Base-by-base conservation (phyloP, 495 filamentous ascomycete genomes). In the Hyaloscypha hepaticicola region DNA sequence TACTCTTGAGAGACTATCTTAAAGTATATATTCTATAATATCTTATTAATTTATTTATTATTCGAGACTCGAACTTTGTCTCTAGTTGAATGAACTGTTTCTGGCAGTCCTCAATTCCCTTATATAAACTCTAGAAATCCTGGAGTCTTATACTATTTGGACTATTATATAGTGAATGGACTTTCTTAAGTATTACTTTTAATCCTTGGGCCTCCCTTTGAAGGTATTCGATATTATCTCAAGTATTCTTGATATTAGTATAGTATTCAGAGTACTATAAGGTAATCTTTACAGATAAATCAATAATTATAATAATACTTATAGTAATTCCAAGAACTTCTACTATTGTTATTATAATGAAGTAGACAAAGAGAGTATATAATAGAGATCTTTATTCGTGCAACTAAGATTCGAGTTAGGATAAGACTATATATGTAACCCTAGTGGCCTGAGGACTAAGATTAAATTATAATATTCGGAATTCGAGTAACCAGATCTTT, bases 1-100 rank as follows among this genome's bases (percentile, higher is more conserved):
- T 71, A 28, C 72, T 75, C 58, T 73, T 72, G 50, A 83, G 72
- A 7, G 75, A 78, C 78, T 75, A 82, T 66, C 75, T 78, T 27
- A 78, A 72, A 56, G 76, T 69, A 66, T 72, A 72, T 48, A 75
- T 41, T 55, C 74, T 75, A n/a, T 67, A 56, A 64, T 64, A 71
- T 56, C 67, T 75, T 69, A 74, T 71, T n/a, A 55, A n/a, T 50
- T 67, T 72, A 28, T 65, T 31, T 65, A 31, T 66, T 55, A 52
- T 67, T 65, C 70, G 55, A 50, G 70, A 73, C 60, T 76, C 64
- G 34, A 81, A 69, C 58, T 70, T 75, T 63, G 63, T 68, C 70
- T 75, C 64, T 27, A 80, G 69, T 16, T 55, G 48, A 62, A 31
- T 28, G 58, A 82, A 75, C 57, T 72, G 55, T 55, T 29, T 66